These are phyloP conservation scores for Rusavskia elegans DNA, from an alignment of 495 filamentous ascomycete species.

Conservation along the genomic window DNA sequence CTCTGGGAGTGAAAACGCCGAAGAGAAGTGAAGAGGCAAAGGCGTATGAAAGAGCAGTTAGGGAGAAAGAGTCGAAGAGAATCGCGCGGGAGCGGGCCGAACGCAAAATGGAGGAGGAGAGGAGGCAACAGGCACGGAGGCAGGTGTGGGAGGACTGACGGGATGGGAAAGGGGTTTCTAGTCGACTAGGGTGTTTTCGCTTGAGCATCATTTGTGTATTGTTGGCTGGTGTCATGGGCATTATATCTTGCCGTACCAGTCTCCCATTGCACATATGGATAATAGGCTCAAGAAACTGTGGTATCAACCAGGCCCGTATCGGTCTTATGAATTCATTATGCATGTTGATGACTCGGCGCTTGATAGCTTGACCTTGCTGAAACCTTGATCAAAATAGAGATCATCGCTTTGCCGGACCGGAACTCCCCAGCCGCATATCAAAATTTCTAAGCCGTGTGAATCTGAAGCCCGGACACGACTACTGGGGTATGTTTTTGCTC, in stretches of 20 bases:
- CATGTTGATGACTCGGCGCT: not conserved
- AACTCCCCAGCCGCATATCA: not conserved
- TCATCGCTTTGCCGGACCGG: too few species aligned
- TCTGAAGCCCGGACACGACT: not conserved
- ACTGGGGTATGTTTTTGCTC: too few species aligned
- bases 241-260: too few species aligned
- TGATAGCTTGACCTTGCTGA: not conserved
- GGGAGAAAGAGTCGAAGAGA: constrained; percentile 70
- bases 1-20: constrained; percentile 66
- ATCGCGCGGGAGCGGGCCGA: constrained; percentile 57
- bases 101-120: constrained; percentile 43
- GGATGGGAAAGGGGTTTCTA: not conserved
- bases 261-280: too few species aligned
- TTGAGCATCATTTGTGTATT: too few species aligned
- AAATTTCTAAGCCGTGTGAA: not conserved
- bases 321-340: not conserved
- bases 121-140: constrained; percentile 52
- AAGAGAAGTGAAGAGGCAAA: constrained; percentile 75
- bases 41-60: constrained; percentile 69
- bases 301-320: not conserved
- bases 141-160: constrained; percentile 71
- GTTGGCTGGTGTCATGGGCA: too few species aligned
- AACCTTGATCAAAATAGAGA: too few species aligned
- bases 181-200: too few species aligned
- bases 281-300: too few species aligned